A percentile compares a stretch with the other conserved stretches of the same genome.
Conservation (phyloP, 495 filamentous ascomycete genomes). For the Penicillium waksmanii region DNA sequence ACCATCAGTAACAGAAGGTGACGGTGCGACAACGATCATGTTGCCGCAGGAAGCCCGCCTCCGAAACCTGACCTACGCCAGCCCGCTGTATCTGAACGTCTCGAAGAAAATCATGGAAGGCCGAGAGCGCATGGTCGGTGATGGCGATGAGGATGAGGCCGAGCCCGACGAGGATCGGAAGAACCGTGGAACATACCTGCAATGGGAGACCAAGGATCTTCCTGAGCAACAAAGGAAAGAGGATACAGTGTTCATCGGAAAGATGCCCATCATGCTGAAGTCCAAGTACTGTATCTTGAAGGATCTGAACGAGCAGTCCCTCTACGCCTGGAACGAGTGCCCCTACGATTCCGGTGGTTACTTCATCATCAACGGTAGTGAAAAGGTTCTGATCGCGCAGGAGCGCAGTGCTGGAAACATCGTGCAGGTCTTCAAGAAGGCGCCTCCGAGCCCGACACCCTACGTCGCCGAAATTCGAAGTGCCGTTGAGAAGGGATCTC, state of each 20-base stretch:
- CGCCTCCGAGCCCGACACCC: conserved; percentile 80
- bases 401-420: conserved; percentile 97
- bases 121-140: conserved; percentile 68
- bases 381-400: conserved; percentile 98
- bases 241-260: conserved; percentile 81
- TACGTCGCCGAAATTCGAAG: conserved; percentile 96
- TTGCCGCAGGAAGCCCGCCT: conserved; percentile 91
- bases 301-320: conserved; percentile 73
- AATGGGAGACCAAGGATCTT: conserved; percentile 56
- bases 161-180: conserved; percentile 52
- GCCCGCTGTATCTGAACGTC: conserved; percentile 85
- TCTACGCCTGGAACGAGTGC: conserved; percentile 90
- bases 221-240: conserved; percentile 67
- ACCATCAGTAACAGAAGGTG: conserved; percentile 87
- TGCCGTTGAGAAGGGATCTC: conserved; percentile 92
- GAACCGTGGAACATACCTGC: conserved; percentile 47
- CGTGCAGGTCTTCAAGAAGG: conserved; percentile 98
- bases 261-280: conserved; percentile 96
- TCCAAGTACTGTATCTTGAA: conserved; percentile 89
- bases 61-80: conserved; percentile 93
- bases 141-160: conserved; percentile 52
- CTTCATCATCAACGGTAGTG: conserved; percentile 99
- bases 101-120: conserved; percentile 78
- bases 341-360: conserved; percentile 98
- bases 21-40: conserved; percentile 80